Evolutionary conservation across 2,329 filamentous ascomycete genomes (phyloP), one percentile per base, ranked within the genome.

Genomic region (Aspergillus hortae): DNA sequence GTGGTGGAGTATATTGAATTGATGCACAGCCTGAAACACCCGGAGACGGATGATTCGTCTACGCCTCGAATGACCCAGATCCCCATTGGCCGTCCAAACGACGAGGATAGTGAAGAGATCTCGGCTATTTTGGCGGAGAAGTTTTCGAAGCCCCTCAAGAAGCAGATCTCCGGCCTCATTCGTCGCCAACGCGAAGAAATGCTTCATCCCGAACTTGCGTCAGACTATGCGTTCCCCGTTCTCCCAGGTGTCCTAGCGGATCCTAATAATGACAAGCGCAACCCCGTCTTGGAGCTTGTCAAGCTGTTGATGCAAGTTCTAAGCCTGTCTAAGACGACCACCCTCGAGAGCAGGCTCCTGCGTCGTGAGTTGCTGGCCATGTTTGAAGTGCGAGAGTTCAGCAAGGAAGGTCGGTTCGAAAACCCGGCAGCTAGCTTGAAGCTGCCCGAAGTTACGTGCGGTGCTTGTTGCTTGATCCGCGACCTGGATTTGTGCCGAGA

Each of bases 381-480:
- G 48, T 96, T 99, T 70, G 94, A 99, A 51, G 86, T 99, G 48
- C 88, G 91, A 61, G 94, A 99, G 71, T 99, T 99, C 76, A 89
- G 87, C 69, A 81, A 86, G 48, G 90, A 92, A 50, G 92, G 88
- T n/a, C 81, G 85, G 3, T 99, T 97, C 70, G 78, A 83, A 54
- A 97, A 97, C 67, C 92, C 94, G 0, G 89, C 85, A 47, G 85
- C 88, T 50, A 86, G 80, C 42, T 80, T 97, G 4, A 82, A 82
- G 58, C 76, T 99, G 4, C 69, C 80, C 4, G 88, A 92, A 65
- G 75, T 96, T 30, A 89, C 89, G 55, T 99, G 94, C 71, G 86
- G 92, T 59, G 89, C 89, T 67, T 99, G 94, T 76, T 96, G 92
- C 43, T 84, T 94, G 72, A 84, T 89, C 11, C 85, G 90, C 30